A percentile compares a stretch with the other conserved stretches of the same genome.
Evolutionary conservation across 2,329 filamentous ascomycete species (phyloP).

Genomic region (Fusarium tuaranense): DNA sequence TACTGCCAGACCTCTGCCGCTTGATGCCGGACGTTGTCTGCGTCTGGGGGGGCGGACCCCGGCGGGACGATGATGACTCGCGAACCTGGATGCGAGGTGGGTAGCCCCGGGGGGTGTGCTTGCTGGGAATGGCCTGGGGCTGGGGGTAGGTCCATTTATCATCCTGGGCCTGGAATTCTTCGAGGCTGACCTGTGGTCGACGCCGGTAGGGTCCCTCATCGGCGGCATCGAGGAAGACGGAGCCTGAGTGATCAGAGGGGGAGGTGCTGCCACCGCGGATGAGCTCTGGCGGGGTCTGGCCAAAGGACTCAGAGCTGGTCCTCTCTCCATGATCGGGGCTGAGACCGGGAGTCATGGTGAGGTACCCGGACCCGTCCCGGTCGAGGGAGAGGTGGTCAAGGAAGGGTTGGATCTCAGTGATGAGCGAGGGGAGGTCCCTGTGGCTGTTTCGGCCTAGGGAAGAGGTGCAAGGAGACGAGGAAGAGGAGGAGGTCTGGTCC

Average conservation of each 20-base stretch:
- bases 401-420: conserved; percentile 51
- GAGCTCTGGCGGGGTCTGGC: conserved; percentile 53
- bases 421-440: conserved; percentile 48
- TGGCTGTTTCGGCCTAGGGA: conserved; percentile 43
- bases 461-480: background rate
- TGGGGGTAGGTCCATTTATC: conserved; percentile 57
- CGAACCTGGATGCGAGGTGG: conserved; percentile 49
- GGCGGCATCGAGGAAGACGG: conserved; percentile 47
- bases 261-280: conserved; percentile 53
- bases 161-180: conserved; percentile 52
- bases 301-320: conserved; percentile 52
- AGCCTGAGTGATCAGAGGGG: conserved; percentile 55
- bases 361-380: conserved; percentile 45
- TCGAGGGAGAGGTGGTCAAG: conserved; percentile 50
- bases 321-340: conserved; percentile 49
- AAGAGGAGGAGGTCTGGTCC: conserved; percentile 44
- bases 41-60: conserved; percentile 29
- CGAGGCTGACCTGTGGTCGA: conserved; percentile 47
- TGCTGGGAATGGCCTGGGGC: conserved; percentile 50
- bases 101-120: conserved; percentile 47
- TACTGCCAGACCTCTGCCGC: conserved; percentile 49
- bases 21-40: conserved; percentile 46
- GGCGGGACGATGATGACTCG: conserved; percentile 42
- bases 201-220: conserved; percentile 44
- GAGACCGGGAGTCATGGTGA: conserved; percentile 51